These are phyloP conservation scores for Dactylis glomerata DNA, from an alignment of 176 grass and related monocot genomes.

Conservation along the genomic window DNA sequence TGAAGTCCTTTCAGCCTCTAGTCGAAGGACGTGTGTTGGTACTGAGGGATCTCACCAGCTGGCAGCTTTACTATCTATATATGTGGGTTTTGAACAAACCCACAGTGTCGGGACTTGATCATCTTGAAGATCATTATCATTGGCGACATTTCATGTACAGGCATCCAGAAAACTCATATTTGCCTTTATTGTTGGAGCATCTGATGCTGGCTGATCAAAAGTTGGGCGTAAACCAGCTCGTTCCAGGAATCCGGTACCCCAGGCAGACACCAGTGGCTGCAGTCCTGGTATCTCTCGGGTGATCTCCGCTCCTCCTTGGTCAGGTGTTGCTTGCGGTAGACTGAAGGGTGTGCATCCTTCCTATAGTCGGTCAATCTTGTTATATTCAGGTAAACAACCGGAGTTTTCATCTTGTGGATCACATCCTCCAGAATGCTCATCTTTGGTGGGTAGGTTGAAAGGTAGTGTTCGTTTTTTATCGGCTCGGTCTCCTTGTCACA, in stretches of 20 bases:
- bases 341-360: conserved; percentile 87
- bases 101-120: background rate
- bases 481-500: conserved; percentile 81
- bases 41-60: conserved; percentile 27
- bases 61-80: conserved; percentile 20
- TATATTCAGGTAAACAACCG: conserved; percentile 77
- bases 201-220: conserved; percentile 67
- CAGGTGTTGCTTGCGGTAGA: conserved; percentile 64
- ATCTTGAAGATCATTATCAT: conserved; percentile 38
- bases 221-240: conserved; percentile 64
- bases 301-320: conserved; percentile 56
- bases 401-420: conserved; percentile 79
- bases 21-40: conserved; percentile 27
- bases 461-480: conserved; percentile 69
- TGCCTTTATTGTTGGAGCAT: conserved; percentile 49
- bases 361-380: conserved; percentile 92
- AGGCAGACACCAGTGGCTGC: conserved; percentile 91
- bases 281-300: conserved; percentile 69
- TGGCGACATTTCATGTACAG: conserved; percentile 36
- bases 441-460: conserved; percentile 65
- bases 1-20: conserved; percentile 24
- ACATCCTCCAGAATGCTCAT: conserved; percentile 66
- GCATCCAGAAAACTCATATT: background rate
- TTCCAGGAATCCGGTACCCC: conserved; percentile 89
- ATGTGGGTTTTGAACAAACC: conserved; percentile 2